Conservation (phyloP, 192 early-diverging fungal genomes). For the Backusella mclennaniae region DNA sequence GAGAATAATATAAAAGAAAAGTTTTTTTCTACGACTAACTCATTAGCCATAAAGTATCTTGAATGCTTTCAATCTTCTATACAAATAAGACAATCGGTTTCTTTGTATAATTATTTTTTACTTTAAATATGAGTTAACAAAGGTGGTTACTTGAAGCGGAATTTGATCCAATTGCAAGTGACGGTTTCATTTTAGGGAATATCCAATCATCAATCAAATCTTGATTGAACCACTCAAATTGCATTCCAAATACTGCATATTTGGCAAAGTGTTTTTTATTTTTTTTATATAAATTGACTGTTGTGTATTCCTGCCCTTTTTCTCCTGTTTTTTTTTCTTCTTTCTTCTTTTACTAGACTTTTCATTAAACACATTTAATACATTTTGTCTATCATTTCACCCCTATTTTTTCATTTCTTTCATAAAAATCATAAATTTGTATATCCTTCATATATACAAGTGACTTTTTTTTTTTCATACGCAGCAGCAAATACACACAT, state of each 20-base stretch:
- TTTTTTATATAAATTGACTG: neutral
- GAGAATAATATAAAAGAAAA: neutral
- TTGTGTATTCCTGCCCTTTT: conserved; percentile 9
- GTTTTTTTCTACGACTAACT: neutral
- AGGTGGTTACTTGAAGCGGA: neutral
- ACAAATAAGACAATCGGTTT: neutral
- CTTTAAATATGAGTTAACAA: neutral
- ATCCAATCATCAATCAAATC: neutral
- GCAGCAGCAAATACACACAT: neutral
- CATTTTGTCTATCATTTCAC: conserved; percentile 1
- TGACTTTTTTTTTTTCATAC: conserved; percentile 1
- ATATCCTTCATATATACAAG: neutral
- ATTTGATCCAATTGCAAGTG: neutral
- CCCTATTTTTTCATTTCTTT: neutral
- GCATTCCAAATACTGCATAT: neutral
- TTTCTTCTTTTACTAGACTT: neutral
- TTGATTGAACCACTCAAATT: neutral
- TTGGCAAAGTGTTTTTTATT: conserved; percentile 7
- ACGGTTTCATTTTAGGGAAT: conserved; percentile 1
- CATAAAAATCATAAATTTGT: neutral
- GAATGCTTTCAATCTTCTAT: neutral
- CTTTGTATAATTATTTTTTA: neutral
- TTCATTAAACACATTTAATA: neutral
- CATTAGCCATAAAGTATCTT: neutral
- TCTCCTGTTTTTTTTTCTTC: conserved; percentile 3